Evolutionary conservation across 805 yeast genomes (phyloP).

Genomic region (Yamadazyma paraphyllophila): DNA sequence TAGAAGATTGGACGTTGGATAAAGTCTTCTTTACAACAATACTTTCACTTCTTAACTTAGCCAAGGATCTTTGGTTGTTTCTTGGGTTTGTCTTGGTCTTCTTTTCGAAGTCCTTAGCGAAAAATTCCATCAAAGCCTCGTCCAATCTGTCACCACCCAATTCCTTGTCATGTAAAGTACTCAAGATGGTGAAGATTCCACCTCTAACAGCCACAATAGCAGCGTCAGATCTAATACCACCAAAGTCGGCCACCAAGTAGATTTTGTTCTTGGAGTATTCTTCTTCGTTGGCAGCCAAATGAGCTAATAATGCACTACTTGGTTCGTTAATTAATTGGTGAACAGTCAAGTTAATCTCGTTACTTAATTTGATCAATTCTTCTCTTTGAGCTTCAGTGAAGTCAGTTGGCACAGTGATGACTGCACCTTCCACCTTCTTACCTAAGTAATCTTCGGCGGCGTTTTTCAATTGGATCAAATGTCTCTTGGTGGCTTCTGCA

Average conservation of each 20-base stretch:
- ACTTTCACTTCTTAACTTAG: constrained; percentile 83
- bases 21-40: constrained; percentile 86
- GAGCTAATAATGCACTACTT: constrained; percentile 85
- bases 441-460: constrained; percentile 96
- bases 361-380: constrained; percentile 59
- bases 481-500: constrained; percentile 80
- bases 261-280: constrained; percentile 61
- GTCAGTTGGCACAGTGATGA: constrained; percentile 87
- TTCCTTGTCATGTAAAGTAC: constrained; percentile 76
- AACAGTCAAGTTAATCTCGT: constrained; percentile 72
- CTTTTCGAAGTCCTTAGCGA: constrained; percentile 93
- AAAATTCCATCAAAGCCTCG: constrained; percentile 71
- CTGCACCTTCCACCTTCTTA: constrained; percentile 72
- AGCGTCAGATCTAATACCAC: constrained; percentile 92
- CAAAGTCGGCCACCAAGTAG: constrained; percentile 92
- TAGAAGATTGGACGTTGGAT: constrained; percentile 82
- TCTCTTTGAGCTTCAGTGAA: constrained; percentile 72
- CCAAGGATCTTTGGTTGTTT: constrained; percentile 75
- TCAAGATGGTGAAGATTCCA: constrained; percentile 84
- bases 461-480: constrained; percentile 70
- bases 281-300: constrained; percentile 51
- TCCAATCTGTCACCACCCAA: constrained; percentile 91
- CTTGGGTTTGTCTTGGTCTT: constrained; percentile 80
- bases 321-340: constrained; percentile 92
- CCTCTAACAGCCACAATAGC: constrained; percentile 93